Base-by-base conservation (phyloP, 768 basidiomycete genomes). In the Cystobasidium tubakii region DNA sequence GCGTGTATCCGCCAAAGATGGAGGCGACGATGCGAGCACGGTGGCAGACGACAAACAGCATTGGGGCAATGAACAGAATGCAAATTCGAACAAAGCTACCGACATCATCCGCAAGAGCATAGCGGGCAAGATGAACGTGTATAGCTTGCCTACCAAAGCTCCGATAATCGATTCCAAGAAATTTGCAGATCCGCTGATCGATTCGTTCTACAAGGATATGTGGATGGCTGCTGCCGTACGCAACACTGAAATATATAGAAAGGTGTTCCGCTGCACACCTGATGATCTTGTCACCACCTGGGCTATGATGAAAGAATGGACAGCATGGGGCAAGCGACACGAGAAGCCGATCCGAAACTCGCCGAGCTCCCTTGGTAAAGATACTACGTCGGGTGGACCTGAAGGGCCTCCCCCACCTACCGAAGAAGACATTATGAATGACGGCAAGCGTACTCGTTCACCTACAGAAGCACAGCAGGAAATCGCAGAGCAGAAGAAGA, bases 231-330 rank as follows among this genome's bases (percentile, higher is more conserved):
- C 87, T 62, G 93, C 95, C 0, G 86, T 86, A 25, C 89, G 93
- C 77, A 99, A 98, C 80, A 99, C 95, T 75, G 91, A 95, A 80
- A 92, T 97, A 76, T 97, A 87, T 82, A 88, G 93, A 70, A 94
- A 90, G 80, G 92, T 97, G 1, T 99, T 99, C 83, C 89, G 92
- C 78, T 89, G 90, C 42, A 83, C 94, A 67, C 95, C 96, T 4
- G 95, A 98, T 80, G 94, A 99, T 80, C 84, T 88, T 27, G 86
- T 97, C 74, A 89, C 88, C 0, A 95, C 94, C 0, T 99, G 95
- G 95, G 93, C 93, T 79, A 90, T 92, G 79, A 97, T 89, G 82
- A 94, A 88, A 79, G 90, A 94, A 75, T 97, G 90, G 78, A 82
- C 89, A 57, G 81, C 84, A 4, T 85, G 89, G 78, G 89, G 92